These are phyloP conservation scores for Phytophthora gonapodyides DNA, from an alignment of 352 stramenopile species.

Conservation along the genomic window DNA sequence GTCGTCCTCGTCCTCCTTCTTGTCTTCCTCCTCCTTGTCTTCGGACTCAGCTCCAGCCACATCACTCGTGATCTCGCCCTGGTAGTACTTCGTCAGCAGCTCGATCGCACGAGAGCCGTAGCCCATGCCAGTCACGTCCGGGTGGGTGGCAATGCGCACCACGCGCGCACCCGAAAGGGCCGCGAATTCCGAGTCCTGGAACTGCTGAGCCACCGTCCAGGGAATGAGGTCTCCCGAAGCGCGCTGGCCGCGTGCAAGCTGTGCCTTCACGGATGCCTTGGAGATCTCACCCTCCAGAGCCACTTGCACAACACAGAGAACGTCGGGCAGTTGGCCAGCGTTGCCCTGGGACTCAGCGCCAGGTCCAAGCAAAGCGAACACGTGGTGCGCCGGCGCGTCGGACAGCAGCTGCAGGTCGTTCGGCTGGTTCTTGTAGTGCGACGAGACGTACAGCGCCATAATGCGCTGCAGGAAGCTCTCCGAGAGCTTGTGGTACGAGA, in stretches of 20 bases:
- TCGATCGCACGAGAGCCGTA: constrained; percentile 97
- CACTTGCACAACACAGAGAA: constrained; percentile 98
- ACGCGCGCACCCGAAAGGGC: constrained; percentile 96
- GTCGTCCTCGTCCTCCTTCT: constrained; percentile 38
- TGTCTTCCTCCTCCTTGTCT: constrained; percentile 34
- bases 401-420: constrained; percentile 99
- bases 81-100: constrained; percentile 97
- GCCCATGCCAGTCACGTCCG: constrained; percentile 96
- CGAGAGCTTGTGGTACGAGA: constrained; percentile 99
- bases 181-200: constrained; percentile 98
- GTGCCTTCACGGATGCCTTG: constrained; percentile 94
- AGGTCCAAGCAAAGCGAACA: constrained; percentile 98
- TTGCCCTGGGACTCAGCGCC: constrained; percentile 90
- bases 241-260: constrained; percentile 96
- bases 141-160: constrained; percentile 98
- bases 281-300: constrained; percentile 98
- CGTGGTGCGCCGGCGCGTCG: constrained; percentile 97
- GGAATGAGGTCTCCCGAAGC: constrained; percentile 98
- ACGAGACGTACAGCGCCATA: constrained; percentile 97
- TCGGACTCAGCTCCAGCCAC: constrained; percentile 40
- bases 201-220: constrained; percentile 99
- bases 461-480: constrained; percentile 95
- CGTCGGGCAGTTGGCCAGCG: constrained; percentile 94
- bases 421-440: constrained; percentile 99
- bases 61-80: constrained; percentile 92